phyloP scores from a whole-genome alignment of 257 asterid genomes.

The Solanum pinnatisectum region DNA sequence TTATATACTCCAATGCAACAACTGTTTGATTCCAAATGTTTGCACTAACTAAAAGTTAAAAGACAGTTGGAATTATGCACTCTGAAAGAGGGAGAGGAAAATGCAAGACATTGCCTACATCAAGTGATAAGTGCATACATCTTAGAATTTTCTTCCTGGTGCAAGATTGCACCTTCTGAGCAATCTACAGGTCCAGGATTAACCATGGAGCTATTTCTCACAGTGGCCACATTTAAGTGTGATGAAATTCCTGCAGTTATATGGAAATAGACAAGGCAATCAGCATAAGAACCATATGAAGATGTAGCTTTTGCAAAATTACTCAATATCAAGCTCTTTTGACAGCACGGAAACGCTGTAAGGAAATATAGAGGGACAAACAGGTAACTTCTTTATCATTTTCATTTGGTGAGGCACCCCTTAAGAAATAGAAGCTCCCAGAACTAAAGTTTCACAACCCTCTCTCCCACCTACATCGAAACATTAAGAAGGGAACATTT shows the following conservation, averaged over 20 bases:
- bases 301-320: neutral
- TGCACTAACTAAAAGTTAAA: neutral
- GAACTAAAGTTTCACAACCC: neutral
- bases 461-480: neutral
- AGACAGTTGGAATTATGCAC: neutral
- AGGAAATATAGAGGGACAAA: neutral
- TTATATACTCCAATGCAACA: neutral
- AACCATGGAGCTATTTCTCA: conserved; percentile 35
- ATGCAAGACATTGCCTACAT: neutral
- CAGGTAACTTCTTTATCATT: neutral
- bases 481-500: neutral
- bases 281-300: neutral
- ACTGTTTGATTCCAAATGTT: neutral
- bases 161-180: conserved; percentile 24
- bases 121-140: conserved; percentile 12
- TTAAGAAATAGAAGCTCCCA: neutral
- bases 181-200: conserved; percentile 26
- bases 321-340: neutral
- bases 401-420: neutral
- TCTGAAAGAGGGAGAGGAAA: neutral
- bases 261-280: neutral
- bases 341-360: neutral
- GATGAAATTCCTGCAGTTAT: neutral
- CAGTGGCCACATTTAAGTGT: conserved; percentile 14
- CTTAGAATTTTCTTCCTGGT: conserved; percentile 34